These are phyloP conservation scores for Ormosia semicastrata DNA, from an alignment of 306 rosid genomes.

Conservation along the genomic window DNA sequence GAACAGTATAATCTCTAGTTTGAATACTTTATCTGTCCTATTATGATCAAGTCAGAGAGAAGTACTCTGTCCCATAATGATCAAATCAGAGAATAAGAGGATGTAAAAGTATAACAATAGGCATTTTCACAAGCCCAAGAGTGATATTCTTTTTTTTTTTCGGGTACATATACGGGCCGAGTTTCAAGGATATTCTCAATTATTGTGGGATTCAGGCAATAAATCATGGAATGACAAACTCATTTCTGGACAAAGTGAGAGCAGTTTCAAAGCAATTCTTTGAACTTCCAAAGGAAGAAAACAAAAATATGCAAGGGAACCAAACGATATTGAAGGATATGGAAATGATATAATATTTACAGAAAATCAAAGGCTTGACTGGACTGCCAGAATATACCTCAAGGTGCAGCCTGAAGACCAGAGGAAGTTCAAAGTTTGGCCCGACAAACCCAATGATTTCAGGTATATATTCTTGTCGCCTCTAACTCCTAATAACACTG, in stretches of 20 bases:
- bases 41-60: background rate
- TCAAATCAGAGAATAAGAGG: background rate
- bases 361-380: conserved; percentile 59
- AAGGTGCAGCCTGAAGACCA: conserved; percentile 49
- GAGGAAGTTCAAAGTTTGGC: conserved; percentile 59
- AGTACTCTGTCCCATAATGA: background rate
- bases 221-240: conserved; percentile 44
- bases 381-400: conserved; percentile 66
- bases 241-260: conserved; percentile 38
- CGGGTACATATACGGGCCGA: background rate
- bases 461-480: conserved; percentile 34
- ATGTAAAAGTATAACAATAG: background rate
- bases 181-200: background rate
- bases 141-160: background rate
- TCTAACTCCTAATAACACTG: background rate
- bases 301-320: conserved; percentile 38
- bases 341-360: conserved; percentile 45
- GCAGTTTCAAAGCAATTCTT: conserved; percentile 42
- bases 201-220: conserved; percentile 30
- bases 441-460: conserved; percentile 47
- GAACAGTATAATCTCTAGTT: background rate
- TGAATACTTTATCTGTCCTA: background rate
- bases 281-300: conserved; percentile 46
- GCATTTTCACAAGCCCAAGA: background rate
- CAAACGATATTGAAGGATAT: conserved; percentile 50